phyloP scores from a whole-genome alignment of 768 basidiomycete species.

The Paxillus rubicundulus region DNA sequence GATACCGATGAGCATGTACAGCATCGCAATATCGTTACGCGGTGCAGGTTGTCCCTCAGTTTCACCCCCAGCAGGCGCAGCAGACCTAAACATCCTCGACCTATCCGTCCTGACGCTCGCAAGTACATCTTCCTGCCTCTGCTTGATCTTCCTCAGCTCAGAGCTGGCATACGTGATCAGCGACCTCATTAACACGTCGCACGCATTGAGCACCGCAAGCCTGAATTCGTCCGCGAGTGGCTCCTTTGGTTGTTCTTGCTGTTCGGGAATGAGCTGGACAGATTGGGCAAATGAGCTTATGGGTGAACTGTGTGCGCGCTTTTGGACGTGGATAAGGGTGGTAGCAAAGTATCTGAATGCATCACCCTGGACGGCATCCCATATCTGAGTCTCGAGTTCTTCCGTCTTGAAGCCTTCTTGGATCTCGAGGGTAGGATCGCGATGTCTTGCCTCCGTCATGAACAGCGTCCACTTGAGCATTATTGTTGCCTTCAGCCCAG shows the following conservation, averaged over 20 bases:
- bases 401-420: conserved; percentile 69
- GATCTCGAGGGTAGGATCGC: conserved; percentile 62
- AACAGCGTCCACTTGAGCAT: conserved; percentile 89
- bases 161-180: conserved; percentile 76
- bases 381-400: conserved; percentile 76
- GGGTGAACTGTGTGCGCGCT: conserved; percentile 30
- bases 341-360: conserved; percentile 70
- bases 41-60: conserved; percentile 47
- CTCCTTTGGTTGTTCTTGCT: conserved; percentile 37
- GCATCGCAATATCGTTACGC: conserved; percentile 80
- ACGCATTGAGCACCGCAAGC: conserved; percentile 57
- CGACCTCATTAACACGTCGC: conserved; percentile 71
- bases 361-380: conserved; percentile 81
- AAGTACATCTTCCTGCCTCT: conserved; percentile 83
- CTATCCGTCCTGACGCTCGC: conserved; percentile 66
- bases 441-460: conserved; percentile 71
- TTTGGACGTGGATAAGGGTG: conserved; percentile 57
- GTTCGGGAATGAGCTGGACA: conserved; percentile 37
- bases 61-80: conserved; percentile 42
- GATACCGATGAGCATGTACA: conserved; percentile 81
- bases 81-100: conserved; percentile 47
- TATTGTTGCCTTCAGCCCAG: conserved; percentile 66
- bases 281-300: conserved; percentile 38
- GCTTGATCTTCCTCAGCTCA: conserved; percentile 82
- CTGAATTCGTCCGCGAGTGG: conserved; percentile 41